Conservation (phyloP, 2,329 filamentous ascomycete genomes). For the Xylariaceae sp. region DNA sequence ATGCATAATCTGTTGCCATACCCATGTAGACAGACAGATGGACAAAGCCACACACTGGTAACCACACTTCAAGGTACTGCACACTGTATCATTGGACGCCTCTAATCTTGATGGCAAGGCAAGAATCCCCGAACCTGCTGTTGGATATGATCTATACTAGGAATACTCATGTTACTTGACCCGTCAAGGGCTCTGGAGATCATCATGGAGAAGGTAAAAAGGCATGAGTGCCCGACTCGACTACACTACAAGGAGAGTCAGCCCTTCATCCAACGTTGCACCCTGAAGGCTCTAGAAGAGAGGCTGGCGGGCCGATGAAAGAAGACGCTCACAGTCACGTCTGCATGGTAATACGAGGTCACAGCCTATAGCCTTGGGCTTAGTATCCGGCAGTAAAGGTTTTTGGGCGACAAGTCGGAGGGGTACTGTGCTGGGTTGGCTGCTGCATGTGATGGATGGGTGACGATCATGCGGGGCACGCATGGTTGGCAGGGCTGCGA, state of each 20-base stretch:
- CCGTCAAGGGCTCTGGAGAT: no score
- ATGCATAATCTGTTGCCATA: constrained; percentile 21
- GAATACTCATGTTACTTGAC: not conserved
- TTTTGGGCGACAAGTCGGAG: no score
- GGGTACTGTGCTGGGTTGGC: constrained; percentile 22
- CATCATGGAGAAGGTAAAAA: not conserved
- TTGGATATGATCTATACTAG: no score
- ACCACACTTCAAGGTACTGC: not conserved
- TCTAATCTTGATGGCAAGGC: no score
- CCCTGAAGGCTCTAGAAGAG: constrained; percentile 1
- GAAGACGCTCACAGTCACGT: constrained; percentile 19
- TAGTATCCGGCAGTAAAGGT: constrained; percentile 18
- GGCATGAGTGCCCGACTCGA: not conserved
- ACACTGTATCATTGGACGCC: constrained; percentile 11
- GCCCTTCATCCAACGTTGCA: constrained; percentile 24
- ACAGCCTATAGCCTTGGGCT: constrained; percentile 25
- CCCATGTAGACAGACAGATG: constrained; percentile 2
- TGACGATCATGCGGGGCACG: constrained; percentile 27
- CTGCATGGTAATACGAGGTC: constrained; percentile 33
- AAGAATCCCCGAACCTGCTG: no score
- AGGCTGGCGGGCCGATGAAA: constrained; percentile 18
- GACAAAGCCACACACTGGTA: constrained; percentile 15
- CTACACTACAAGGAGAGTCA: not conserved
- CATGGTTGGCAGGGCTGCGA: constrained; percentile 22
- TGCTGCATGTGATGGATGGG: constrained; percentile 27